Percentiles rank a stretch among this genome's conserved stretches.
Evolutionary conservation across 345 rosid genomes (phyloP).

Genomic region (Turnera subulata): DNA sequence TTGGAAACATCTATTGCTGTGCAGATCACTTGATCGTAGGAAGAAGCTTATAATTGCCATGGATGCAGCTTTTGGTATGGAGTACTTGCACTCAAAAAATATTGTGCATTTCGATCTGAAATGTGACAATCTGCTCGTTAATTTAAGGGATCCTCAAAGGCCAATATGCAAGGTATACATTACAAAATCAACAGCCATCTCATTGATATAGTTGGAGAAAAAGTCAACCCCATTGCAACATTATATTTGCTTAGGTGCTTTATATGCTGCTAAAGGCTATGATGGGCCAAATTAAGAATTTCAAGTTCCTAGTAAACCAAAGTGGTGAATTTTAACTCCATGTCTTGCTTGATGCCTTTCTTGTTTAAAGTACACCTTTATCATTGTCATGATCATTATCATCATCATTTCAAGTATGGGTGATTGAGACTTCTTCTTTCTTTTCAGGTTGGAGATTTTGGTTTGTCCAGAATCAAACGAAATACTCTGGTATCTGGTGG

Average conservation of each 20-base stretch:
- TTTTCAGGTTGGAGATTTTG: conserved; percentile 66
- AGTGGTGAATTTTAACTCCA: neutral
- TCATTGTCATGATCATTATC: neutral
- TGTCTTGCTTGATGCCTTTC: too few relatives aligned
- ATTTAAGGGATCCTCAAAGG: conserved; percentile 56
- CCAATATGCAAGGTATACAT: conserved; percentile 61
- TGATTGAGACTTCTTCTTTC: neutral
- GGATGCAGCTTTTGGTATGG: conserved; percentile 87
- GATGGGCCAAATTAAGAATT: too few relatives aligned
- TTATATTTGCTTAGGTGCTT: neutral
- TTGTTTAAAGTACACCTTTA: too few relatives aligned
- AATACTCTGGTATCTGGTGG: conserved; percentile 70
- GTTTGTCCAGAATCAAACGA: conserved; percentile 62
- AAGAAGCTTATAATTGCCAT: conserved; percentile 57
- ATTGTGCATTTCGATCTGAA: conserved; percentile 72
- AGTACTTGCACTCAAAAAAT: conserved; percentile 63
- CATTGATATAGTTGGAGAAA: too few relatives aligned
- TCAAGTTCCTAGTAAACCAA: neutral
- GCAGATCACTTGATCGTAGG: conserved; percentile 49
- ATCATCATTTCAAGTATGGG: neutral
- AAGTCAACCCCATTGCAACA: neutral
- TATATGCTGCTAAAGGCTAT: neutral
- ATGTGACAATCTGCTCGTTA: conserved; percentile 63
- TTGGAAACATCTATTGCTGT: conserved; percentile 8
- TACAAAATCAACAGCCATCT: conserved; percentile 2